Base-by-base conservation (phyloP, 345 rosid species). In the Erysimum cheiranthoides region DNA sequence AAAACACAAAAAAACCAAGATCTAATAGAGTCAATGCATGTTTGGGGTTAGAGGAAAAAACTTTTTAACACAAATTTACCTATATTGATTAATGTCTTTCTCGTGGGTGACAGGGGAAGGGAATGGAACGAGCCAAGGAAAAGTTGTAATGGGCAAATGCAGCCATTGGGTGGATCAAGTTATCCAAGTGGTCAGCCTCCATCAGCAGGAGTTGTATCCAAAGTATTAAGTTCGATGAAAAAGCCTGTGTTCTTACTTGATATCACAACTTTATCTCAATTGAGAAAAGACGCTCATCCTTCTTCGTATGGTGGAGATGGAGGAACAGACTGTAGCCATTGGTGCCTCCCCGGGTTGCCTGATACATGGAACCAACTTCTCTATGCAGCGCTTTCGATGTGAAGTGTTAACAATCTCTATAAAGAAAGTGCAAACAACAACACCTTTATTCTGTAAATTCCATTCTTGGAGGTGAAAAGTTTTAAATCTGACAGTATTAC, bases 261-360 rank as follows among this genome's bases (percentile, higher is more conserved):
- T 66, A 92, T 94, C 46, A 92, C 97, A 2, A 86, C 92, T 12
- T 80, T 94, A 12, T 94, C 98, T 5, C 98, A 94, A 61, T 65
- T 94, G 78, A 85, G 97, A 61, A 94, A 92, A 77, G 98, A 94
- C 35, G 98, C 95, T 8, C 98, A 94, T 65, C 98, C 97, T 8
- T 87, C 98, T 0, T 43, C 82, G 13, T 90, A 90, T 14, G 59
- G 87, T 7, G 81, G 86, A 0, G 83, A 79, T 5, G 83, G 77
- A 71, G 91, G 96, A 68, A 87, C 66, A 0, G 98, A 94, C 67
- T 94, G 98, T 71, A 94, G 98, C 83, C 98, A 94, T 61, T 94
- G 98, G 97, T 94, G 98, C 78, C 92, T 94, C 42, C 97, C 98
- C 0, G 98, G 98, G 12, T 71, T 94, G 83, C 98, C 98, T 3